A percentile compares a stretch with the other conserved stretches of the same genome.
Evolutionary conservation across 768 basidiomycete species (phyloP).

Genomic region (Mycena rebaudengoi): DNA sequence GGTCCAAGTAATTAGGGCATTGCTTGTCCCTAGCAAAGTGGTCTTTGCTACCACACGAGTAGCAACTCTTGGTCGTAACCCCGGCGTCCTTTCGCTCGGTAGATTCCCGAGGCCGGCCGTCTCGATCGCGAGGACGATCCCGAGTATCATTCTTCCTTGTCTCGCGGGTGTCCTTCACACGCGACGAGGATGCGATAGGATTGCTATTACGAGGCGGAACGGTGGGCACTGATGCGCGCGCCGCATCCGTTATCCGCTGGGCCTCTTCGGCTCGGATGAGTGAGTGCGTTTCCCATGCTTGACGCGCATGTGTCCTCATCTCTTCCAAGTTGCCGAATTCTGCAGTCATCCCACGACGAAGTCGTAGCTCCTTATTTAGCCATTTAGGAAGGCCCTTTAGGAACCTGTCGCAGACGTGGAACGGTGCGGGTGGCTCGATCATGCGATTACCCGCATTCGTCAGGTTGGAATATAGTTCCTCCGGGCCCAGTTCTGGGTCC

Average conservation of each 20-base stretch:
- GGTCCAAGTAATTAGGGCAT: background rate
- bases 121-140: no score
- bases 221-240: background rate
- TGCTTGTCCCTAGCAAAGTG: background rate
- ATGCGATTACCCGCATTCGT: background rate
- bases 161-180: no score
- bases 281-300: background rate
- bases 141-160: no score
- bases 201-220: background rate
- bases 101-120: no score
- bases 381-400: background rate
- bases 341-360: background rate
- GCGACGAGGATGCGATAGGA: background rate
- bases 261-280: background rate
- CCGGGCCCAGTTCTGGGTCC: background rate
- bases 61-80: background rate
- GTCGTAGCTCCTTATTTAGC: background rate
- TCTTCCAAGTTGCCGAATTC: background rate
- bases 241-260: background rate
- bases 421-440: background rate
- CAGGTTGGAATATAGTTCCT: background rate
- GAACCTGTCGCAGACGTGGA: background rate
- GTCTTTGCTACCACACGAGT: background rate
- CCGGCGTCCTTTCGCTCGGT: no score
- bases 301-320: background rate